Conservation (phyloP, 768 basidiomycete genomes). For the Russula earlei region DNA sequence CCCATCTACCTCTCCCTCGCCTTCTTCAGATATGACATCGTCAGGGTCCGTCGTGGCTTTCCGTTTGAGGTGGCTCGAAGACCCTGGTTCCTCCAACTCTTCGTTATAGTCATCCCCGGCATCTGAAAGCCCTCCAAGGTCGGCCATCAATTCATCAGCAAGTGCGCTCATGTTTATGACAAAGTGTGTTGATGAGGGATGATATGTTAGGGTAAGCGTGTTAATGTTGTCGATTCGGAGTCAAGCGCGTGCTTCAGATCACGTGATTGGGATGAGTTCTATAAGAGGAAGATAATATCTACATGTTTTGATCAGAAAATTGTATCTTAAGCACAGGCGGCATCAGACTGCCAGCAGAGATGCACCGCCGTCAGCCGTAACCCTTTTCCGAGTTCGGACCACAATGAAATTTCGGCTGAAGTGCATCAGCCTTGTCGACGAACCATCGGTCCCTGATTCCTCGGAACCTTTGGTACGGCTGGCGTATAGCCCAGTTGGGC, state of each 20-base stretch:
- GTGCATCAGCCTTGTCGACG: slow-evolving; percentile 26
- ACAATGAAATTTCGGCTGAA: slow-evolving; percentile 52
- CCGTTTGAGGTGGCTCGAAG: slow-evolving; percentile 44
- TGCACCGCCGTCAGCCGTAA: slow-evolving; percentile 57
- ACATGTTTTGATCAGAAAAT: too few species aligned
- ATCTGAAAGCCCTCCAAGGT: slow-evolving; percentile 78
- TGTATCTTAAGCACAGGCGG: background rate
- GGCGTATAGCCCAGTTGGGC: slow-evolving; percentile 50
- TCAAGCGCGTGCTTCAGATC: background rate
- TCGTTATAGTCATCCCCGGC: slow-evolving; percentile 44
- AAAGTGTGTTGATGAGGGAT: background rate
- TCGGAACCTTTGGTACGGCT: slow-evolving; percentile 13
- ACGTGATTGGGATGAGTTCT: background rate
- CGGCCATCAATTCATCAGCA: slow-evolving; percentile 87
- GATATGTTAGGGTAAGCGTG: background rate
- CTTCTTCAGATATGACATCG: slow-evolving; percentile 47
- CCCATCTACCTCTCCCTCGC: slow-evolving; percentile 37
- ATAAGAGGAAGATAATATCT: too few species aligned
- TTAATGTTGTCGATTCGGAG: background rate
- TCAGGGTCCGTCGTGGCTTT: slow-evolving; percentile 47
- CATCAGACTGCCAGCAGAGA: slow-evolving; percentile 36
- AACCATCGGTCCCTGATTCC: slow-evolving; percentile 6
- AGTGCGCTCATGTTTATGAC: slow-evolving; percentile 55
- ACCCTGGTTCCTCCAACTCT: slow-evolving; percentile 21
- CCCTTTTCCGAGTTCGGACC: slow-evolving; percentile 50